These are phyloP conservation scores for Verticillium alfalfae DNA, from an alignment of 2,329 filamentous ascomycete genomes.

Conservation along the genomic window DNA sequence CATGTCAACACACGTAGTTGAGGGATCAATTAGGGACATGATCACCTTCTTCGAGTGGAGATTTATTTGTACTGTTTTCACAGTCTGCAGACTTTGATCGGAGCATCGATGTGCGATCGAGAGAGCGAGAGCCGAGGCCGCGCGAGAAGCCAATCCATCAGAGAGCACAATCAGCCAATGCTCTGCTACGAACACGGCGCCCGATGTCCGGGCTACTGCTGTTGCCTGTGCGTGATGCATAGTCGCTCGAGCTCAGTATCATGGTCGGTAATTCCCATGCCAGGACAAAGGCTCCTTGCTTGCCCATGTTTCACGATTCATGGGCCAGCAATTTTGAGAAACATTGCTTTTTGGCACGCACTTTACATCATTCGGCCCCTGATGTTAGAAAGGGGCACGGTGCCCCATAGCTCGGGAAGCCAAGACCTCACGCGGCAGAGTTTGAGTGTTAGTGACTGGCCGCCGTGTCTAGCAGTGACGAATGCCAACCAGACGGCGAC, in stretches of 20 bases:
- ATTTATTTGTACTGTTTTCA: not conserved
- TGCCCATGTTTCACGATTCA: not conserved
- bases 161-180: not conserved
- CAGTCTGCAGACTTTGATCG: not conserved
- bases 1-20: not conserved
- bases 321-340: not conserved
- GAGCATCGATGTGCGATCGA: not conserved
- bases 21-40: not conserved
- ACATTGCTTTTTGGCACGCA: not conserved
- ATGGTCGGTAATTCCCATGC: not conserved
- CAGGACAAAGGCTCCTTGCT: not conserved
- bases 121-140: not conserved
- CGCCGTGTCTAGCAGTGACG: not conserved
- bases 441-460: not conserved
- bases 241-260: not conserved
- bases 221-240: not conserved
- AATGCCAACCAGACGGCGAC: not conserved
- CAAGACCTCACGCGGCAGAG: not conserved
- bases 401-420: not conserved
- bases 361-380: not conserved
- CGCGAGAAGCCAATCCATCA: not conserved
- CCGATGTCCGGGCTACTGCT: not conserved
- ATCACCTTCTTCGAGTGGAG: not conserved
- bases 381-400: not conserved
- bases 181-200: not conserved